Evolutionary conservation across 768 basidiomycete species (phyloP).

Genomic region (Tulasnella sp.): DNA sequence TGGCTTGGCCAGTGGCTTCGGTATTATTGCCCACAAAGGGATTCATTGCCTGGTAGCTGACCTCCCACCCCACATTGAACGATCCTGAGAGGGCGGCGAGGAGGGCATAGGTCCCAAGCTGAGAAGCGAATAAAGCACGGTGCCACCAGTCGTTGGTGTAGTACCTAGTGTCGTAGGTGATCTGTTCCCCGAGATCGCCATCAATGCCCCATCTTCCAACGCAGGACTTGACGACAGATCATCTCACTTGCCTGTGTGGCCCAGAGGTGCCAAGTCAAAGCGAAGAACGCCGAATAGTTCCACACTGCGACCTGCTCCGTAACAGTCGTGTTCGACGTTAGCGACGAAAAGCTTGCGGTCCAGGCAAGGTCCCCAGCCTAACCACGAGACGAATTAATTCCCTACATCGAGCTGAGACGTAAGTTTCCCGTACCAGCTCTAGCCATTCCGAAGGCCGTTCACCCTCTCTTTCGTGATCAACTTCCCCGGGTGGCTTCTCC

Average conservation of each 20-base stretch:
- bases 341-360: not conserved
- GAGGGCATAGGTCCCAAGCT: not conserved
- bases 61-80: too few species aligned
- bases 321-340: not conserved
- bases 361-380: not conserved
- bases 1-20: too few species aligned
- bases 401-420: too few species aligned
- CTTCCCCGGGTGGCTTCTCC: not conserved
- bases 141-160: conserved; percentile 25
- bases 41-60: too few species aligned
- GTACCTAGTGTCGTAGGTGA: not conserved
- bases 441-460: not conserved
- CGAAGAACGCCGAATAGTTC: not conserved
- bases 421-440: not conserved
- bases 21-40: too few species aligned
- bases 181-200: not conserved
- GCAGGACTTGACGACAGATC: not conserved
- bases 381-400: too few species aligned
- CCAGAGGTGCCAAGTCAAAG: conserved; percentile 11
- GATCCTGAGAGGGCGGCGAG: not conserved
- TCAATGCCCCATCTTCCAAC: not conserved
- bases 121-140: not conserved
- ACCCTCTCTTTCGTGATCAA: not conserved
- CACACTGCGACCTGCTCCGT: not conserved
- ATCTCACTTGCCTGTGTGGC: not conserved